Conservation (phyloP, 2,329 filamentous ascomycete genomes). For the Diaporthe citri region DNA sequence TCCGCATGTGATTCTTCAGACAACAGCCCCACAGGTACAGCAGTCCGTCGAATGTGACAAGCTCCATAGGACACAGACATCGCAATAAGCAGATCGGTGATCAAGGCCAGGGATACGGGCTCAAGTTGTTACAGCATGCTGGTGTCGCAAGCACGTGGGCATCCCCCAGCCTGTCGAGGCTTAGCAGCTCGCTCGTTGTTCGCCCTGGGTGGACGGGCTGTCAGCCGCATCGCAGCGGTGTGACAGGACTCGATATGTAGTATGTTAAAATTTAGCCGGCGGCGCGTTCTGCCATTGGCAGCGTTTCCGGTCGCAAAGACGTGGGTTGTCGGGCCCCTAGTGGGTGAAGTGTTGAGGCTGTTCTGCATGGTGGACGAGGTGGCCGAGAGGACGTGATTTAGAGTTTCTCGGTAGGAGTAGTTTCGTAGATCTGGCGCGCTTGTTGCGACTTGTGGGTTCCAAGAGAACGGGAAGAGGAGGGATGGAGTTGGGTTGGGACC, state of each 20-base stretch:
- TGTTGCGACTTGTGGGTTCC: conserved; percentile 34
- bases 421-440: conserved; percentile 41
- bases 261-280: conserved; percentile 7
- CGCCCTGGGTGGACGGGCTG: not conserved
- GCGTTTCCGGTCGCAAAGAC: not conserved
- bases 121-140: not conserved
- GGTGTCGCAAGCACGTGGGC: conserved; percentile 8
- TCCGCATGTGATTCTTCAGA: conserved; percentile 24
- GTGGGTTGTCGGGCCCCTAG: conserved; percentile 16
- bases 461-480: conserved; percentile 37
- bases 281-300: not conserved
- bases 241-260: conserved; percentile 26
- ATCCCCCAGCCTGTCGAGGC: conserved; percentile 19
- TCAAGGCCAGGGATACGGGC: conserved; percentile 2
- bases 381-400: conserved; percentile 37
- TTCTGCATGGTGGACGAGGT: not conserved
- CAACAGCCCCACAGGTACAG: not conserved
- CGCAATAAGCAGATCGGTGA: not conserved
- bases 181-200: not conserved
- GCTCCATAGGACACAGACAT: conserved; percentile 21
- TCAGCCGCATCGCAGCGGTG: conserved; percentile 28
- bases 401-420: conserved; percentile 42
- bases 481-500: conserved; percentile 34
- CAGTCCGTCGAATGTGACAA: not conserved
- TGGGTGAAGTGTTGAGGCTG: conserved; percentile 4